Evolutionary conservation across 2,329 filamentous ascomycete species (phyloP), one percentile per base, ranked within the genome.

Genomic region (Aspergillus sergii): DNA sequence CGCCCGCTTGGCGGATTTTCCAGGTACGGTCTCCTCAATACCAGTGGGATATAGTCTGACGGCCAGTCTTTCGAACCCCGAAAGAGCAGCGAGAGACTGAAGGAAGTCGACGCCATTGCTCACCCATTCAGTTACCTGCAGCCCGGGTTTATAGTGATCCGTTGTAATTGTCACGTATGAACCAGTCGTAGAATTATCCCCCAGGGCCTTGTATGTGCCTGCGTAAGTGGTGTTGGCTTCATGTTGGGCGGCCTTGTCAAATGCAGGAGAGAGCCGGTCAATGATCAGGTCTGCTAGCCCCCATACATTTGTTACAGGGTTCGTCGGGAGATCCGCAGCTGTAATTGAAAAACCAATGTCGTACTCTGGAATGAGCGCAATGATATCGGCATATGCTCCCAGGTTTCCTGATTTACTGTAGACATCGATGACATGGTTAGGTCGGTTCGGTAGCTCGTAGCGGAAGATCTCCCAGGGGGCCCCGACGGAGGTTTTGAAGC

Each of bases 381-480:
- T 32, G 16, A 51, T 51, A 30, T 51, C 48, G 28, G 21, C 23
- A 1, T 51, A 51, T 21, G 48, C 48, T 16, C 48, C 48, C 8
- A 51, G 14, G 7, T 51, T 30, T 5, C 48, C 48, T 5, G 48
- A 26, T 30, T 51, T 51, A 16, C 23, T 19, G 48, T 51, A 51
- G 5, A 72, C 51, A 16, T 73, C 69, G 8, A 72, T 63, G 3
- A 56, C 72, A 66, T 14, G 65, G 62, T 3, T 59, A 26, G 8
- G 61, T 41, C 39, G 26, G 48, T 51, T 51, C 2, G 48, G 48
- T 8, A 51, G 14, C 23, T 51, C 48, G 14, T 69, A 66, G 11
- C 66, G 67, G 21, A 65, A 57, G 46, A 83, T 76, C 16, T 82
- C 81, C 81, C 81, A 84, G 1, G 82, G 82, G 32, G 77, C 76